Base-by-base conservation (phyloP, 2,329 filamentous ascomycete genomes). In the Paraphaeosphaeria sporulosa region DNA sequence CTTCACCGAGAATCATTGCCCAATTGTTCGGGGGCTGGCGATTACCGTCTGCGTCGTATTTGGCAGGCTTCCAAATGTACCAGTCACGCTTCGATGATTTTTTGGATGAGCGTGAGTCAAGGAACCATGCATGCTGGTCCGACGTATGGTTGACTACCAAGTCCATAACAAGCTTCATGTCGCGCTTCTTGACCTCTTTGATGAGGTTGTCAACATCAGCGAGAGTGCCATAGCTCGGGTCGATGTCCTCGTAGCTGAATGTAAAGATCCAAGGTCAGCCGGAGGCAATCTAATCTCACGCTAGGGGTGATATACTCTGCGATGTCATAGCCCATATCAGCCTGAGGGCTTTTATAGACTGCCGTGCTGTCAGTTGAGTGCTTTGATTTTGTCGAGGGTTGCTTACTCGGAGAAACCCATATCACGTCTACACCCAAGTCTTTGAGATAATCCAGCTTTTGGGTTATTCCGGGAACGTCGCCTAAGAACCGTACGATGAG, bases 11-110 rank as follows among this genome's bases (percentile, higher is more conserved):
- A 81, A 87, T 80, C 76, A 86, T 66, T 77, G 83, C 89, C 84
- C 90, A 94, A 75, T 94, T 94, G 64, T 91, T 94, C 0, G 91
- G 91, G 0, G 90, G 90, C 48, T 89, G 81, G 0, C 88, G 84
- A 38, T 84, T 85, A 0, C 90, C 90, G 23, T 87, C 79, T n/a
- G 76, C 67, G 43, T 73, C 78, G 52, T 78, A 81, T 1, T 80
- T 78, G 0, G 82, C 76, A 2, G 79, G 76, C 58, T 75, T 75
- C 85, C 84, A 87, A 65, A 86, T 82, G 61, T 86, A 86, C 84
- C 84, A 87, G 57, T 86, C 82, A 23, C 83, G 74, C 57, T 85
- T 85, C 0, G 78, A 65, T 0, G 78, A 83, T 1, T 72, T 62
- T 59, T 76, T 83, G 0, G 82, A 84, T 1, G 78, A 80, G 2